A percentile compares a stretch with the other conserved stretches of the same genome.
Evolutionary conservation across 371 early-diverging fungal genomes (phyloP).

Genomic region (Mucor plumbeus): DNA sequence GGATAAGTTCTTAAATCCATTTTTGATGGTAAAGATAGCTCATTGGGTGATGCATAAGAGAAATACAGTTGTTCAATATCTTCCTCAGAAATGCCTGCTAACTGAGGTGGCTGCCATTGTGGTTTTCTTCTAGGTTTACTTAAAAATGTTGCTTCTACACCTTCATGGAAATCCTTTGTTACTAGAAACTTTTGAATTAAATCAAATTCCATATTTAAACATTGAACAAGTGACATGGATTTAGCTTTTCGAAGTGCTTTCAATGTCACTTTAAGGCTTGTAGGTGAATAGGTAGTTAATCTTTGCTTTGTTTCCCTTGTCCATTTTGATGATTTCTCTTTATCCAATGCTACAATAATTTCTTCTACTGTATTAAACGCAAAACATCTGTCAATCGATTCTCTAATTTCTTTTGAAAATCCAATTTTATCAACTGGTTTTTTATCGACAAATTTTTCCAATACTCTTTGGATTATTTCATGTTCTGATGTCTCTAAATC

Average conservation of each 20-base stretch:
- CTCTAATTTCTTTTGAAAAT: slow-evolving; percentile 65
- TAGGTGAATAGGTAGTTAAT: slow-evolving; percentile 78
- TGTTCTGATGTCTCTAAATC: slow-evolving; percentile 85
- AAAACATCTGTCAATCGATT: slow-evolving; percentile 90
- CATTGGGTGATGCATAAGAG: slow-evolving; percentile 38
- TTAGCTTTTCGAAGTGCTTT: slow-evolving; percentile 75
- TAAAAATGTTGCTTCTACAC: slow-evolving; percentile 51
- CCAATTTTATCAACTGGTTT: slow-evolving; percentile 36
- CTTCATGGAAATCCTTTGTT: slow-evolving; percentile 43
- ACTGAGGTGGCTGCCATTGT: slow-evolving; percentile 75
- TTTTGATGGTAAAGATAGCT: slow-evolving; percentile 40
- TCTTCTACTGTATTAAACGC: slow-evolving; percentile 76
- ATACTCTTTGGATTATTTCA: slow-evolving; percentile 83
- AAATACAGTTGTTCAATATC: slow-evolving; percentile 69
- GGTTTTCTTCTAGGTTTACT: slow-evolving; percentile 64
- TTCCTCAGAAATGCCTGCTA: slow-evolving; percentile 58
- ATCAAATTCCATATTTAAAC: slow-evolving; percentile 86
- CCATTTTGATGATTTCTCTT: slow-evolving; percentile 67
- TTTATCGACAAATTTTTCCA: slow-evolving; percentile 89
- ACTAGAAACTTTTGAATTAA: slow-evolving; percentile 80
- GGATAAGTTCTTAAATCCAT: slow-evolving; percentile 66
- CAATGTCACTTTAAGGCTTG: slow-evolving; percentile 86
- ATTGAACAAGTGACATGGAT: slow-evolving; percentile 70
- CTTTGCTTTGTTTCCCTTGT: slow-evolving; percentile 73
- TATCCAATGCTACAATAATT: slow-evolving; percentile 80